A percentile compares a stretch with the other conserved stretches of the same genome.
Conservation (phyloP, 2,329 filamentous ascomycete species). For the Colletotrichum destructivum region DNA sequence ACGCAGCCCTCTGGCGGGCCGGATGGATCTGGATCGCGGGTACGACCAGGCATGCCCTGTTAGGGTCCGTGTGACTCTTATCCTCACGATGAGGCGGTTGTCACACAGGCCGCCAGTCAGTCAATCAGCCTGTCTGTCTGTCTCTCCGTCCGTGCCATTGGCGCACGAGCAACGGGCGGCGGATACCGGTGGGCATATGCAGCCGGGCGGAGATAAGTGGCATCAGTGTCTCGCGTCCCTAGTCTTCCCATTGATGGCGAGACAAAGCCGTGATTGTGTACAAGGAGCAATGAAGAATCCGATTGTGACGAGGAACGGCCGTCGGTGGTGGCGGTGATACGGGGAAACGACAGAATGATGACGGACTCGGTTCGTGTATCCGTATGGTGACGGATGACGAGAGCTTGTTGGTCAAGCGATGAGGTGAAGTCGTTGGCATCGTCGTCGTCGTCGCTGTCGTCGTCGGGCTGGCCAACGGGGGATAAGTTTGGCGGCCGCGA, state of each 20-base stretch:
- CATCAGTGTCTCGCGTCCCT: conserved; percentile 36
- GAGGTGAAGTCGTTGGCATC: background rate
- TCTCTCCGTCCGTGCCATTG: conserved; percentile 32
- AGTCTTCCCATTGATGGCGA: conserved; percentile 34
- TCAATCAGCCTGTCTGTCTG: background rate
- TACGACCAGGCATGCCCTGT: conserved; percentile 29
- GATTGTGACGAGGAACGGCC: conserved; percentile 28
- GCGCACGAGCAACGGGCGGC: conserved; percentile 36
- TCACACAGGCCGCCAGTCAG: background rate
- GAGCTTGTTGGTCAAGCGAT: background rate
- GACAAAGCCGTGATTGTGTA: conserved; percentile 30
- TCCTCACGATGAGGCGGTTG: conserved; percentile 23
- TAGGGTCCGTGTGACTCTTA: conserved; percentile 37
- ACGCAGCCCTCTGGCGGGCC: conserved; percentile 25
- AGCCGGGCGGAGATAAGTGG: conserved; percentile 38
- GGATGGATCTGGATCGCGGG: conserved; percentile 38
- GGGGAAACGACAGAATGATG: conserved; percentile 22
- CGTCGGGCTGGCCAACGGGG: background rate
- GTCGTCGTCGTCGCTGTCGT: background rate
- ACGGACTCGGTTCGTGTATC: conserved; percentile 3
- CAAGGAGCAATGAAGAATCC: conserved; percentile 17
- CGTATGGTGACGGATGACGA: conserved; percentile 12
- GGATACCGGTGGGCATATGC: conserved; percentile 38
- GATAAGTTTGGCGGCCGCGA: background rate
- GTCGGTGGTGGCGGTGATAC: background rate